phyloP scores from a whole-genome alignment of 768 basidiomycete genomes.

The Steccherinum ochraceum region DNA sequence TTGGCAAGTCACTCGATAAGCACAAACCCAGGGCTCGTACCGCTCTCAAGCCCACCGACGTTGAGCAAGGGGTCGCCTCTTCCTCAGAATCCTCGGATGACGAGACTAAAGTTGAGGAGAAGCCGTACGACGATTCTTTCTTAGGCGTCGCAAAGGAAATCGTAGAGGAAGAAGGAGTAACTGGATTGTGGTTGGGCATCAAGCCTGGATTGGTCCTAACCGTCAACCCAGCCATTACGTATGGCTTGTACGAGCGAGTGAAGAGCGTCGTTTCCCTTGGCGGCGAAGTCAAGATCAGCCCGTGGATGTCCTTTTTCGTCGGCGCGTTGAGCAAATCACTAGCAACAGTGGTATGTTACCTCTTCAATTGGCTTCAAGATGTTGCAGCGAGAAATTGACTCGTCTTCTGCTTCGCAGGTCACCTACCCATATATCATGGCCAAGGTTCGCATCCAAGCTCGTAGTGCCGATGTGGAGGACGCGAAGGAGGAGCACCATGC shows the following conservation, averaged over 20 bases:
- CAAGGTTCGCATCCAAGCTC: slow-evolving; percentile 92
- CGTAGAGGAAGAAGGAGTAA: slow-evolving; percentile 79
- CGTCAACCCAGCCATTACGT: slow-evolving; percentile 96
- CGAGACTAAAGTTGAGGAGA: slow-evolving; percentile 7
- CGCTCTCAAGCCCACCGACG: slow-evolving; percentile 3
- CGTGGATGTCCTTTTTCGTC: slow-evolving; percentile 75
- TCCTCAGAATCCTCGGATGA: neutral
- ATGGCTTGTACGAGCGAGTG: slow-evolving; percentile 89
- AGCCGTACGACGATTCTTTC: slow-evolving; percentile 61
- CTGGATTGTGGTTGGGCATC: slow-evolving; percentile 89
- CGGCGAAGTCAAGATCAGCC: slow-evolving; percentile 55
- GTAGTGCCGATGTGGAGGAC: slow-evolving; percentile 53
- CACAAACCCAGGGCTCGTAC: neutral
- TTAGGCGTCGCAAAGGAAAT: slow-evolving; percentile 78
- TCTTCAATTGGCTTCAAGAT: neutral
- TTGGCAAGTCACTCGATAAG: slow-evolving; percentile 43
- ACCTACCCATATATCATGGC: slow-evolving; percentile 97
- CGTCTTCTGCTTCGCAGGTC: slow-evolving; percentile 41
- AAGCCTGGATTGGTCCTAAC: slow-evolving; percentile 93
- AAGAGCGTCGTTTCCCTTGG: slow-evolving; percentile 68
- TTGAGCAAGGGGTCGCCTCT: slow-evolving; percentile 7
- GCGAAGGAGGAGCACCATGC: slow-evolving; percentile 33
- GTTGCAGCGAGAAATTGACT: neutral
- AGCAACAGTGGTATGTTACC: slow-evolving; percentile 88
- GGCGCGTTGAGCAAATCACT: slow-evolving; percentile 93